A percentile compares a stretch with the other conserved stretches of the same genome.
phyloP scores from a whole-genome alignment of 805 yeast species.

The Saccharomycopsis malanga region DNA sequence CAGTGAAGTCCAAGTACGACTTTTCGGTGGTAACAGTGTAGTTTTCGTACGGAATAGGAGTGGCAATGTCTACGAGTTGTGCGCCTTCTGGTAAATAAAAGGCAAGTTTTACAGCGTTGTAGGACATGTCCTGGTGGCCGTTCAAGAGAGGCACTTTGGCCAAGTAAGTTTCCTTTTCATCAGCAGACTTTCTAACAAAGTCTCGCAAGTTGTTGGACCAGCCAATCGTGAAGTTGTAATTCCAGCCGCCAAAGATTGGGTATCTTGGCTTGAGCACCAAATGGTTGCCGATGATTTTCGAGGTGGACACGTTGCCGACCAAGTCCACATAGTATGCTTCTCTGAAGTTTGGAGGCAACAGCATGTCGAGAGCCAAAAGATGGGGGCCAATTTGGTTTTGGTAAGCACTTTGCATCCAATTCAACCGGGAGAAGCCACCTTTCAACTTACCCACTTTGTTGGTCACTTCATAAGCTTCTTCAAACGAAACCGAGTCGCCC shows the following conservation, averaged over 20 bases:
- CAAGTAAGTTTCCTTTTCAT: slow-evolving; percentile 43
- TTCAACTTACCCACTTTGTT: slow-evolving; percentile 68
- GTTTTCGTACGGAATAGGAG: slow-evolving; percentile 41
- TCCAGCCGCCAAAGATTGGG: slow-evolving; percentile 97
- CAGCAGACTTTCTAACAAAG: slow-evolving; percentile 39
- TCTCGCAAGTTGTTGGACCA: slow-evolving; percentile 62
- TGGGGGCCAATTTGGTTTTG: slow-evolving; percentile 36
- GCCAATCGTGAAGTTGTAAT: slow-evolving; percentile 91
- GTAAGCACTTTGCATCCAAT: slow-evolving; percentile 49
- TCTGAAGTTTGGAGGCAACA: slow-evolving; percentile 42
- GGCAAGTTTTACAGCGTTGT: slow-evolving; percentile 51
- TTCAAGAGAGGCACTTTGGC: slow-evolving; percentile 64
- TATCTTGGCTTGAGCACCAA: slow-evolving; percentile 74
- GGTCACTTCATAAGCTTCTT: slow-evolving; percentile 76
- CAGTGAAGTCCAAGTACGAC: slow-evolving; percentile 71
- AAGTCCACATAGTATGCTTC: slow-evolving; percentile 79
- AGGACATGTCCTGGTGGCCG: slow-evolving; percentile 64
- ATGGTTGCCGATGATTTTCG: slow-evolving; percentile 33
- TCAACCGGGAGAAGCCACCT: slow-evolving; percentile 72
- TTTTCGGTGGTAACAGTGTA: slow-evolving; percentile 30
- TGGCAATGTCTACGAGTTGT: slow-evolving; percentile 43
- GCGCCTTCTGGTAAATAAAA: slow-evolving; percentile 88
- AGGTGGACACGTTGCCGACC: slow-evolving; percentile 90
- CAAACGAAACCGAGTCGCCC: slow-evolving; percentile 64
- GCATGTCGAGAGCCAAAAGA: slow-evolving; percentile 58